These are phyloP conservation scores for Lindgomyces ingoldianus DNA, from an alignment of 495 filamentous ascomycete genomes.

Conservation along the genomic window DNA sequence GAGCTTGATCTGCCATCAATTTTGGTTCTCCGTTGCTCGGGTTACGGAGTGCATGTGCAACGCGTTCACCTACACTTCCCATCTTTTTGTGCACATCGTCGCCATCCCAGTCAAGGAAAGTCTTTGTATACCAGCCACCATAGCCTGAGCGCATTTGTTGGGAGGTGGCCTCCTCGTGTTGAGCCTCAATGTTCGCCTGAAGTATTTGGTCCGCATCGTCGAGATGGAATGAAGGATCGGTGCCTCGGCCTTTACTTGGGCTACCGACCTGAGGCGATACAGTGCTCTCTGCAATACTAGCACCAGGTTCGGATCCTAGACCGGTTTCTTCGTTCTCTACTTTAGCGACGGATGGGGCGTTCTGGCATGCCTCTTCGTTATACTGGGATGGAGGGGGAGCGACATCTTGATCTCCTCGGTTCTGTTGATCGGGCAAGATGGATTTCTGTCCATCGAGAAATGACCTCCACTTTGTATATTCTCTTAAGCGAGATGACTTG, in stretches of 20 bases:
- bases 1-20: neutral
- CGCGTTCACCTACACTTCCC: neutral
- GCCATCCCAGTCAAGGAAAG: neutral
- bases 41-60: neutral
- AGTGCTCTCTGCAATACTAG: neutral
- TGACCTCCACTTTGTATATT: neutral
- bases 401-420: too few species aligned
- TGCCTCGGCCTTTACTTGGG: neutral
- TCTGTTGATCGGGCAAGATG: too few species aligned
- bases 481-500: neutral
- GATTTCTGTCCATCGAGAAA: neutral
- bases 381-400: too few species aligned
- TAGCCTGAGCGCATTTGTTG: too few species aligned
- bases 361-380: too few species aligned
- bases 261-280: neutral
- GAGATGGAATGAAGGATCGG: neutral
- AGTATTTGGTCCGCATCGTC: neutral
- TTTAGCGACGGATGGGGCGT: too few species aligned
- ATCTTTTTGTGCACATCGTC: neutral
- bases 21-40: neutral
- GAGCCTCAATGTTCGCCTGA: neutral
- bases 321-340: too few species aligned
- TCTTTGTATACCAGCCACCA: too few species aligned
- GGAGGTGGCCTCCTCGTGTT: too few species aligned
- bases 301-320: neutral